Base-by-base conservation (phyloP, 306 rosid species). In the Castanea sativa region DNA sequence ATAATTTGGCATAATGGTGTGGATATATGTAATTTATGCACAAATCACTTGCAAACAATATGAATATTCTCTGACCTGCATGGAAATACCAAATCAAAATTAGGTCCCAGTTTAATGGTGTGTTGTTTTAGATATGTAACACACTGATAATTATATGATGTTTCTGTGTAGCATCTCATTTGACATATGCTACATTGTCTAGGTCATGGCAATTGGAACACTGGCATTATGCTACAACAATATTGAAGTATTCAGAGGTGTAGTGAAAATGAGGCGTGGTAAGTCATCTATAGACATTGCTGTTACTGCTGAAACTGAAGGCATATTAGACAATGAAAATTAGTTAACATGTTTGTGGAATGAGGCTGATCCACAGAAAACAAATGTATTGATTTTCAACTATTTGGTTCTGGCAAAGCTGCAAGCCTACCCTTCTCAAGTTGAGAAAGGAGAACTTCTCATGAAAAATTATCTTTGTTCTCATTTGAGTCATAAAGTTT, bases 191-290 rank as follows among this genome's bases (percentile, higher is more conserved):
- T 74, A 25, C 49, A 30, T 61, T 56, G 83, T 77, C 81, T 84
- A 95, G 99, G 76, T 95, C 83, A 95, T 95, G 99, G 94, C 98
- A 59, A 93, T 95, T 80, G 99, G 99, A 79, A 95, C 99, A 35
- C 86, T 93, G 64, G 96, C 96, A 51, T 74, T 91, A 64, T 95
- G 99, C 90, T 95, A 91, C 92, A 90, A 95, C 86, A 95, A 95
- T 82, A 80, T 89, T 27, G 88, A 87, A 80, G 89, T 95, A 86
- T 95, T 95, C 92, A 86, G 97, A 90, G 97, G 98, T 75, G 98
- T 95, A 29, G 98, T 95, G 72, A 95, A 95, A 90, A 84, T 95
- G 98, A 89, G 99, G 89, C 93, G 99, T 25, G 99, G 99, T 95
- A 85, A 87, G 88, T 72, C 55, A 59, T 83, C 58, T 71, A 55